Conservation (phyloP, 2,329 filamentous ascomycete species). For the Trichoderma polysporum region DNA sequence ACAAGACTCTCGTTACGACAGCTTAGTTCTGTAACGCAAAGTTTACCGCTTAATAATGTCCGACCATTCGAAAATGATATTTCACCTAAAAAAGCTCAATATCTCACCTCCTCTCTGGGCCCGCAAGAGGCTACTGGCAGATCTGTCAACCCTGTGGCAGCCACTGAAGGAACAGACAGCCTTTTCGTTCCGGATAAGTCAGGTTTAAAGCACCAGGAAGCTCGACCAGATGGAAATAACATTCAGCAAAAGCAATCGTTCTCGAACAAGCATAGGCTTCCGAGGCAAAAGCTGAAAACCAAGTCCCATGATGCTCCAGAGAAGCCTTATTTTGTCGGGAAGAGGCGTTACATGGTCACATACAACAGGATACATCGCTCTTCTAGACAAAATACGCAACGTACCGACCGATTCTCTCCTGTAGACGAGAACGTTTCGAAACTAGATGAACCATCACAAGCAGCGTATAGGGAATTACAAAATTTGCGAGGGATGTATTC, state of each 20-base stretch:
- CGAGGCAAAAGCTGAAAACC: neutral
- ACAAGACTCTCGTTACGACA: neutral
- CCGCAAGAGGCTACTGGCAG: neutral
- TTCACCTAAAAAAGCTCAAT: neutral
- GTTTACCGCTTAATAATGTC: neutral
- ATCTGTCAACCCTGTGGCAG: neutral
- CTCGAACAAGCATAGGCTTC: neutral
- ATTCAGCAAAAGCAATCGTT: neutral
- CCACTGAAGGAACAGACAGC: neutral
- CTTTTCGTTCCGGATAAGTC: neutral
- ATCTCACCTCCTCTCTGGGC: neutral
- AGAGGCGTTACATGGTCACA: slow-evolving; percentile 15
- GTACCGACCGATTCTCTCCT: slow-evolving; percentile 1
- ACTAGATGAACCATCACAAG: neutral
- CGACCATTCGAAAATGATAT: neutral
- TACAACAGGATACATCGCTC: slow-evolving; percentile 4
- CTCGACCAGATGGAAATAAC: neutral
- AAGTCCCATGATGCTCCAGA: neutral
- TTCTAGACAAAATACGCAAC: neutral
- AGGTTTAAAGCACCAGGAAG: neutral
- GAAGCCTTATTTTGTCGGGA: neutral
- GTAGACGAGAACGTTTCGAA: neutral
- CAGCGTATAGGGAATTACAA: neutral
- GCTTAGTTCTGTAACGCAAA: neutral
- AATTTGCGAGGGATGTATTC: slow-evolving; percentile 21